These are phyloP conservation scores for Xylaria sp. DNA, from an alignment of 495 filamentous ascomycete species.

Conservation along the genomic window DNA sequence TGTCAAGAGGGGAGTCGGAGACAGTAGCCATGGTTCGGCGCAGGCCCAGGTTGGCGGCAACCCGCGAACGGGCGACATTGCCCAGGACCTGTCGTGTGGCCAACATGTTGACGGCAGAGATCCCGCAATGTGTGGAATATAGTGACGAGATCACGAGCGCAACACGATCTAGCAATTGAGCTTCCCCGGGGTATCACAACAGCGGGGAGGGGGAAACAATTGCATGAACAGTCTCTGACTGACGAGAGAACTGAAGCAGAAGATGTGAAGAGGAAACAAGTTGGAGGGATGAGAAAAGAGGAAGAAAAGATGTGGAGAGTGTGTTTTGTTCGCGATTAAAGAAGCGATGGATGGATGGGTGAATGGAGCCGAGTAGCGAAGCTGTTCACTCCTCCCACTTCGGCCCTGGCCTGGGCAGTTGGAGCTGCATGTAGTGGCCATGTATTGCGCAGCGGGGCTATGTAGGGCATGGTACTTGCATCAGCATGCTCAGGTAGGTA, in stretches of 20 bases:
- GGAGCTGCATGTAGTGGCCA: constrained; percentile 23
- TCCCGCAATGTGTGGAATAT: constrained; percentile 37
- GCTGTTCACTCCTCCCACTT: constrained; percentile 36
- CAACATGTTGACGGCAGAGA: constrained; percentile 58
- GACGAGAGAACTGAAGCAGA: constrained; percentile 27
- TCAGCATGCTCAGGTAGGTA: not conserved
- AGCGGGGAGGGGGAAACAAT: constrained; percentile 24
- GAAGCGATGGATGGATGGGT: constrained; percentile 31
- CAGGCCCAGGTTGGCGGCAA: constrained; percentile 53
- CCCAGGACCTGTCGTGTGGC: constrained; percentile 62
- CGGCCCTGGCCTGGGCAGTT: constrained; percentile 30
- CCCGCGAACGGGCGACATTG: constrained; percentile 57
- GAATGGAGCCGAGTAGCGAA: constrained; percentile 39
- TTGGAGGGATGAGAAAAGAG: constrained; percentile 34
- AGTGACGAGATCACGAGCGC: constrained; percentile 27
- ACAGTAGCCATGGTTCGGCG: constrained; percentile 62
- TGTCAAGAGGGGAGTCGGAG: constrained; percentile 59
- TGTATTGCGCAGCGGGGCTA: constrained; percentile 7
- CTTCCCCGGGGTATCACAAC: constrained; percentile 28
- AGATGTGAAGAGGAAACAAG: constrained; percentile 17
- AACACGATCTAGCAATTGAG: constrained; percentile 24
- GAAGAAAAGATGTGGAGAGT: constrained; percentile 40
- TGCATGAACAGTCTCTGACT: constrained; percentile 32
- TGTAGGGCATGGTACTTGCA: not conserved
- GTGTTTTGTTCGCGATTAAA: constrained; percentile 43